Conservation (phyloP, 306 rosid genomes). For the Quercus aquifolioides region DNA sequence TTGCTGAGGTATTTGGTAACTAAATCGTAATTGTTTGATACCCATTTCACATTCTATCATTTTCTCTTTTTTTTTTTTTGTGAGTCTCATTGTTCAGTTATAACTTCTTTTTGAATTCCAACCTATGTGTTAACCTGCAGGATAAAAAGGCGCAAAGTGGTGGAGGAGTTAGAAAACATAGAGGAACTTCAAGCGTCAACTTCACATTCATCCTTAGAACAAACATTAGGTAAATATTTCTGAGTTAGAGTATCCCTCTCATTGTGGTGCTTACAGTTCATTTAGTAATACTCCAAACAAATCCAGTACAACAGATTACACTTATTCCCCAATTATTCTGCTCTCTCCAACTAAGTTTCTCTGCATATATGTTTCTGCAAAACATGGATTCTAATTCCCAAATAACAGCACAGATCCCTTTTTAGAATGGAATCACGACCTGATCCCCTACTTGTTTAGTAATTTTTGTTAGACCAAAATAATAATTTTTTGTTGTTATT, state of each 20-base stretch:
- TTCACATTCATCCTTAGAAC: conserved; percentile 31
- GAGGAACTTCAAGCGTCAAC: conserved; percentile 43
- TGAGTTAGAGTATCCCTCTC: neutral
- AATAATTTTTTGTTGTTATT: neutral
- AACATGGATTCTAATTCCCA: too few relatives aligned
- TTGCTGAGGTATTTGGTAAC: too few relatives aligned
- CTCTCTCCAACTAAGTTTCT: too few relatives aligned
- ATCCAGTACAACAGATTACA: too few relatives aligned
- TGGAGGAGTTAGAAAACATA: conserved; percentile 34
- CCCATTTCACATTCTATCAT: neutral
- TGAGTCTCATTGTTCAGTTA: conserved; percentile 12
- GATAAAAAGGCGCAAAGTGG: conserved; percentile 50
- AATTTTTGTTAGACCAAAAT: neutral
- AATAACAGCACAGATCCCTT: too few relatives aligned
- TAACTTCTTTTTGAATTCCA: neutral
- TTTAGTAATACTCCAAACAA: too few relatives aligned
- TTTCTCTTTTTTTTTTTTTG: neutral
- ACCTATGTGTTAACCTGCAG: conserved; percentile 37
- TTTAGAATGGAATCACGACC: too few relatives aligned
- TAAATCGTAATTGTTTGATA: neutral
- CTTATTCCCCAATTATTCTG: too few relatives aligned
- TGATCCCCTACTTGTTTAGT: neutral
- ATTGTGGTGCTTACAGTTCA: neutral
- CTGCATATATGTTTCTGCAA: too few relatives aligned
- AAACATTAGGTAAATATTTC: conserved; percentile 38